Percentiles rank a stretch among this genome's conserved stretches.
These are phyloP conservation scores for Leccinum truebloodii DNA, from an alignment of 768 basidiomycete species.

Conservation along the genomic window DNA sequence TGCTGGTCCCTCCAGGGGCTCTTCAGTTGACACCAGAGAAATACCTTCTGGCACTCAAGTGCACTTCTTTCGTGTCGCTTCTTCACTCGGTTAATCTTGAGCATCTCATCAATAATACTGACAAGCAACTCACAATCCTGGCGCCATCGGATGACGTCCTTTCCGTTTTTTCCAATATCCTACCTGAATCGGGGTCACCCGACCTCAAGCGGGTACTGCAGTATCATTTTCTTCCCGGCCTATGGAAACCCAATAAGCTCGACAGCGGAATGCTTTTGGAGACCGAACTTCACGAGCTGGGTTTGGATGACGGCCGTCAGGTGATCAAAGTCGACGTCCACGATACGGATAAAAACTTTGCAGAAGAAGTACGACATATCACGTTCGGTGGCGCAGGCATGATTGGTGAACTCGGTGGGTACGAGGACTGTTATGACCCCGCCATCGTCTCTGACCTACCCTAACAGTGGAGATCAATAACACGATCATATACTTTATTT, in stretches of 20 bases:
- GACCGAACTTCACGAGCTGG: slow-evolving; percentile 73
- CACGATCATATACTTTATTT: slow-evolving; percentile 86
- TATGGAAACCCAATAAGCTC: slow-evolving; percentile 70
- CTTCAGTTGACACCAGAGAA: slow-evolving; percentile 91
- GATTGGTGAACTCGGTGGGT: slow-evolving; percentile 74
- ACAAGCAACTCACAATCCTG: slow-evolving; percentile 80
- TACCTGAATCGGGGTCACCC: slow-evolving; percentile 64
- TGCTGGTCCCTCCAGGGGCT: slow-evolving; percentile 76
- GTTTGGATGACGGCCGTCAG: slow-evolving; percentile 68
- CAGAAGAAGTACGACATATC: slow-evolving; percentile 51
- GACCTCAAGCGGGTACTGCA: slow-evolving; percentile 73
- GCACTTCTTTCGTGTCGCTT: slow-evolving; percentile 86
- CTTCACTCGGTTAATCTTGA: slow-evolving; percentile 81
- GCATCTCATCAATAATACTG: slow-evolving; percentile 67
- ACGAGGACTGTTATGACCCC: neutral
- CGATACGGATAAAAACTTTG: slow-evolving; percentile 47
- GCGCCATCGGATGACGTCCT: slow-evolving; percentile 90
- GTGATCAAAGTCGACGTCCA: slow-evolving; percentile 70
- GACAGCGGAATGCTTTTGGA: slow-evolving; percentile 73
- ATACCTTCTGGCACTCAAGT: slow-evolving; percentile 88
- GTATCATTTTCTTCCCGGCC: slow-evolving; percentile 92
- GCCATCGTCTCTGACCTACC: slow-evolving; percentile 9
- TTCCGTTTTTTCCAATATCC: slow-evolving; percentile 48
- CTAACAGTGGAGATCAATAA: slow-evolving; percentile 68
- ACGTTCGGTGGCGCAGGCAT: slow-evolving; percentile 83